Conservation (phyloP, 225 moss, liverwort and hornwort genomes). For the Pseudisothecium myosuroides region DNA sequence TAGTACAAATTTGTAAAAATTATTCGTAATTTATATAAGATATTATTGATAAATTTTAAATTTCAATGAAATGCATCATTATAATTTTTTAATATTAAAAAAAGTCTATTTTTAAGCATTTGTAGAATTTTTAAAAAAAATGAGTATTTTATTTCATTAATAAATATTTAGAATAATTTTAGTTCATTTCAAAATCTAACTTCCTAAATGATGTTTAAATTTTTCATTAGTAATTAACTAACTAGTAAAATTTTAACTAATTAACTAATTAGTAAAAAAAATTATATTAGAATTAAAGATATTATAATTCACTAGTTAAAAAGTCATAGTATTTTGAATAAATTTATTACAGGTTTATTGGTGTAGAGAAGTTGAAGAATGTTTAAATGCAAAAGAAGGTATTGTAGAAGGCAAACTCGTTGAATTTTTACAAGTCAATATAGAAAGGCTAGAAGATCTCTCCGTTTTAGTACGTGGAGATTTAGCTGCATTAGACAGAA, state of each 20-base stretch:
- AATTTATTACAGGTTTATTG: slow-evolving; percentile 37
- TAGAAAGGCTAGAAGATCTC: slow-evolving; percentile 53
- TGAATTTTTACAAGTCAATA: slow-evolving; percentile 22
- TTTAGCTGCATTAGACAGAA: slow-evolving; percentile 51
- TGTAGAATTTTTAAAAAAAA: too few species aligned
- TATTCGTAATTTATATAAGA: neutral
- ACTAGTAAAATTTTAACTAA: too few species aligned
- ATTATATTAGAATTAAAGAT: too few species aligned
- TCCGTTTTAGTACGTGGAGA: slow-evolving; percentile 66
- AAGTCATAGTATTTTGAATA: too few species aligned
- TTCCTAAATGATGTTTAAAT: neutral
- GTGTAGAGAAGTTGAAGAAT: slow-evolving; percentile 61
- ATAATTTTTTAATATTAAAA: neutral
- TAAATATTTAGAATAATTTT: neutral
- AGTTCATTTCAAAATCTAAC: neutral
- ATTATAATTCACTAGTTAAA: too few species aligned
- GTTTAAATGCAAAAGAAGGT: slow-evolving; percentile 11
- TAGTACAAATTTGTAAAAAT: neutral
- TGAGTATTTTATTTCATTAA: neutral
- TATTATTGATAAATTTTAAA: neutral
- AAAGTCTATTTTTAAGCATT: too few species aligned
- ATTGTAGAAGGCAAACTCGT: slow-evolving; percentile 27
- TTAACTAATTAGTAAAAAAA: too few species aligned
- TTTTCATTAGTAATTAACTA: too few species aligned
- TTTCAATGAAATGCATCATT: neutral